Conservation (phyloP, 2,329 filamentous ascomycete species). For the Neophaeococcomyces mojaviensis region DNA sequence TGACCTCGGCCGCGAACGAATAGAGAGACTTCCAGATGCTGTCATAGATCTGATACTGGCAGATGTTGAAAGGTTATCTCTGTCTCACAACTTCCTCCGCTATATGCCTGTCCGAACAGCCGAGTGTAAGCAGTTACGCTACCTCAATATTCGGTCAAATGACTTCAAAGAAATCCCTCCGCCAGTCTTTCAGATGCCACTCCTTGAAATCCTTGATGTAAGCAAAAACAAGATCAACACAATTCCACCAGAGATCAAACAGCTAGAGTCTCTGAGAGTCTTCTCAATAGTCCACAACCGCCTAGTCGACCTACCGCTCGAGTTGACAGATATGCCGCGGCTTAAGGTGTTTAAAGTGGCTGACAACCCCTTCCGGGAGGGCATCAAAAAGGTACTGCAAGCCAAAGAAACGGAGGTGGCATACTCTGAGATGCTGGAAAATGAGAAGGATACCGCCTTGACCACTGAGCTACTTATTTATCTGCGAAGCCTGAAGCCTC, state of each 20-base stretch:
- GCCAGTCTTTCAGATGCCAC: constrained; percentile 70
- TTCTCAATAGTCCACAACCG: constrained; percentile 80
- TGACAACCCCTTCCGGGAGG: constrained; percentile 77
- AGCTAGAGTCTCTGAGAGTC: constrained; percentile 78
- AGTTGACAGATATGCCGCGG: constrained; percentile 81
- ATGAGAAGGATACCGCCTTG: constrained; percentile 53
- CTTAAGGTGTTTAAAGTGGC: constrained; percentile 84
- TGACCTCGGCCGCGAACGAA: constrained; percentile 43
- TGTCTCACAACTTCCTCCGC: constrained; percentile 46
- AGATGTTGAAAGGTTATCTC: constrained; percentile 46
- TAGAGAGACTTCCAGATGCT: constrained; percentile 41
- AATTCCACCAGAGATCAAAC: constrained; percentile 71
- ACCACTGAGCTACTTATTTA: constrained; percentile 55
- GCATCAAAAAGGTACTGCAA: constrained; percentile 62
- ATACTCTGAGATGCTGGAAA: constrained; percentile 46
- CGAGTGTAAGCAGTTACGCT: constrained; percentile 42
- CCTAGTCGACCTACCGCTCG: constrained; percentile 74
- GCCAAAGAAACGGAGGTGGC: constrained; percentile 59
- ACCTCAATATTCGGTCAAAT: constrained; percentile 44
- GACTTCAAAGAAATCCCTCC: constrained; percentile 55
- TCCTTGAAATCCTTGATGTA: constrained; percentile 86
- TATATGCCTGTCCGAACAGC: constrained; percentile 42
- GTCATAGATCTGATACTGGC: constrained; percentile 46
- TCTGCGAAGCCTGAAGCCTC: constrained; percentile 41
- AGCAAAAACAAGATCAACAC: constrained; percentile 76